Base-by-base conservation (phyloP, 306 rosid species). In the Cyclanthera cordifolia region DNA sequence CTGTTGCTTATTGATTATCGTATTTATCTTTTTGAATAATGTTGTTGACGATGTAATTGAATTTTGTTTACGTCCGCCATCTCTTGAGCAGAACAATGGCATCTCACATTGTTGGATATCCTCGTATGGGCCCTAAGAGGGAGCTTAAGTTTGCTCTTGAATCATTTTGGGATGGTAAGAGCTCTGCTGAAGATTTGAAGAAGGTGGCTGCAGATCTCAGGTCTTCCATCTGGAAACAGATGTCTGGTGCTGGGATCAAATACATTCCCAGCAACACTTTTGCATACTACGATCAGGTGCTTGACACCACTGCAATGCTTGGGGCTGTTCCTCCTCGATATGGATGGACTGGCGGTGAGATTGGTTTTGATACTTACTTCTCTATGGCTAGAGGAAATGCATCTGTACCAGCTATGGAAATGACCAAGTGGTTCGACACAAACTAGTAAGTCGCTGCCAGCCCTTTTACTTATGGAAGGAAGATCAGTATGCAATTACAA, bases 351-450 rank as follows among this genome's bases (percentile, higher is more conserved):
- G 80, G 85, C 5, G 80, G 87, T 20, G 89, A 90, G 84, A 84
- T 90, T 59, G 88, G 85, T n/a, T 87, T 83, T 4, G 91, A 90
- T 30, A 71, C 84, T 30, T 87, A 84, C 80, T 87, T 87, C 80
- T 87, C 96, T 79, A 90, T 87, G 95, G 96, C 91, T 25, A 84
- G 96, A 67, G 96, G 96, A 59, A 85, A 87, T 79, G 87, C 87
- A 16, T 27, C 83, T 34, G 82, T 85, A 51, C 95, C 91, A 16
- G 89, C 96, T 54, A 90, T 90, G 91, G 95, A 87, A 82, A 90
- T 87, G 95, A 87, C 95, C 79, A 87, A 90, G 84, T 90, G 95
- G 95, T 85, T 90, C 61, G 95, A 87, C 80, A 90, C 96, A 74
- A 90, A 90, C 80, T 80, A 81, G 83, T 85, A 73, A 80, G 96